phyloP scores from a whole-genome alignment of 2,329 filamentous ascomycete species.

The Cercospora janseana region DNA sequence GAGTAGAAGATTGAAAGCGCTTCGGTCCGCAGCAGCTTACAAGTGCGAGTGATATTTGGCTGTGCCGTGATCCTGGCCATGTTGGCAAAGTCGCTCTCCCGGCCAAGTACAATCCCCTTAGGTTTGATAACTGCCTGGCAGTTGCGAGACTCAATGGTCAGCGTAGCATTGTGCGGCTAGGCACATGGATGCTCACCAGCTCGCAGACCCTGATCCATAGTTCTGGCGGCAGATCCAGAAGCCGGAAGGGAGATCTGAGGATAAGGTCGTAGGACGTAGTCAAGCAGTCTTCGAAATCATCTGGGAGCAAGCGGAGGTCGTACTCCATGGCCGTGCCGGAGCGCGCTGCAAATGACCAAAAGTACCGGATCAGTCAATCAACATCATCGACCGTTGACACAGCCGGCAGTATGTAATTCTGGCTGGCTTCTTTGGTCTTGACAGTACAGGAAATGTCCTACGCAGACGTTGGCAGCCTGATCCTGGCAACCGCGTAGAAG shows the following conservation, averaged over 20 bases:
- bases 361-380: not conserved
- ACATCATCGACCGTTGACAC: conserved; percentile 3
- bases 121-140: conserved; percentile 15
- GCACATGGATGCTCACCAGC: not conserved
- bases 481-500: no score
- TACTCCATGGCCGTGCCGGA: conserved; percentile 11
- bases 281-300: conserved; percentile 19
- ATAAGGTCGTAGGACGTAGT: conserved; percentile 8
- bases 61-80: conserved; percentile 14
- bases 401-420: no score
- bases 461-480: no score
- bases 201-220: conserved; percentile 20
- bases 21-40: conserved; percentile 17
- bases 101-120: conserved; percentile 15
- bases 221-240: conserved; percentile 28
- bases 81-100: conserved; percentile 11
- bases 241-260: conserved; percentile 16
- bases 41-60: conserved; percentile 21
- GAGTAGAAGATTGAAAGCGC: conserved; percentile 20
- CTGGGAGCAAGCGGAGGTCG: conserved; percentile 13
- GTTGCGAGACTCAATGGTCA: not conserved
- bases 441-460: no score
- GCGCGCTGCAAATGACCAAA: not conserved
- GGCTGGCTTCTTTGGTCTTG: no score
- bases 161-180: not conserved